Base-by-base conservation (phyloP, 495 filamentous ascomycete genomes). In the Copromyces sp. region DNA sequence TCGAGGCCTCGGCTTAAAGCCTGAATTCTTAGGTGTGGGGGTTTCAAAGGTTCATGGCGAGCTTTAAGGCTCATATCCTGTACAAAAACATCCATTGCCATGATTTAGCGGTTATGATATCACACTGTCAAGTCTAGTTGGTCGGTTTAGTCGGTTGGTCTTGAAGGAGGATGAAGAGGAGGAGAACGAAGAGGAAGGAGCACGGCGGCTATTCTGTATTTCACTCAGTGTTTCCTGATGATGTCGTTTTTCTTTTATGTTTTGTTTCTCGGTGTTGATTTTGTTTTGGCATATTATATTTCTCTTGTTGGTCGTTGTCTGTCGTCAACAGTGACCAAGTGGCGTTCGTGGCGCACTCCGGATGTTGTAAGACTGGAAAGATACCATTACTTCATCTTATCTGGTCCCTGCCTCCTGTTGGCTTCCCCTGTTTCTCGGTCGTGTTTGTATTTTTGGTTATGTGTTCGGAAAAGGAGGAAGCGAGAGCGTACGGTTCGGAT, bases 331-430 rank as follows among this genome's bases (percentile, higher is more conserved):
- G 47, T 70, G 75, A 75, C 74, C 69, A 75, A 75, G 75, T 75
- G 77, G 77, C 77, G 77, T 79, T 79, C 70, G 29, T 37, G 76
- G 77, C 76, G 73, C 72, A 37, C 29, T 73, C 68, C 68, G 74
- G 74, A 73, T 65, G 35, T 9, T 17, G 29, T 65, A 35, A 77
- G 68, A 73, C 70, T 75, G 75, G 77, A 75, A 35, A 78, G 74
- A 78, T 78, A 78, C 75, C 77, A 76, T 70, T 75, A 35, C 53
- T 65, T 37, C 29, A 65, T 65, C 53, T 65, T 65, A 24, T 17
- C 53, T 16, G 12, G 53, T 35, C 53, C 14, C 29, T 37, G 14
- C 35, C 12, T 65, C 47, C 14, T 65, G 14, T 14, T 17, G 29
- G 53, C 11, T 65, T 65, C 7, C 24, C 53, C 29, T 65, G 29